Percentiles rank a stretch among this genome's conserved stretches.
Conservation (phyloP, 2,329 filamentous ascomycete species). For the Stemphylium lycopersici region DNA sequence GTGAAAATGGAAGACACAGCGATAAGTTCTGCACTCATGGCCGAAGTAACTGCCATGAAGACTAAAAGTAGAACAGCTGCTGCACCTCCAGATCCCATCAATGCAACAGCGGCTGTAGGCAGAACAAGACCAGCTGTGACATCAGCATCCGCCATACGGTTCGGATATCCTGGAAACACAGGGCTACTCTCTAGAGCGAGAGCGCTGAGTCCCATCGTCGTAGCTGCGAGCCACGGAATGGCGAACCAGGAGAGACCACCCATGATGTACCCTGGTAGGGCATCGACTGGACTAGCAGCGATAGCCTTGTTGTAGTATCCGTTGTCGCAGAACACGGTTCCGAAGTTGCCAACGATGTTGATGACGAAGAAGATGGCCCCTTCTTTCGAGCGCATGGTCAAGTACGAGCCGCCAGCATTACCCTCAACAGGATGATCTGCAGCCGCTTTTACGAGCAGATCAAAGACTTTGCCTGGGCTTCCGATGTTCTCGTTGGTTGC, state of each 20-base stretch:
- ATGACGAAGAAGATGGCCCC: slow-evolving; percentile 91
- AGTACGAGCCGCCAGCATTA: slow-evolving; percentile 80
- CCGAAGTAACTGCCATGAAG: slow-evolving; percentile 89
- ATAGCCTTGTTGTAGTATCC: slow-evolving; percentile 94
- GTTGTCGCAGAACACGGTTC: slow-evolving; percentile 83
- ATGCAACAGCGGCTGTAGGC: slow-evolving; percentile 81
- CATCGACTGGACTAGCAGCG: slow-evolving; percentile 82
- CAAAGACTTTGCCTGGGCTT: slow-evolving; percentile 77
- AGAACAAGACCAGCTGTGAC: slow-evolving; percentile 84
- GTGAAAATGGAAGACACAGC: slow-evolving; percentile 88
- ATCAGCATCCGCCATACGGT: slow-evolving; percentile 74
- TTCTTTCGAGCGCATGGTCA: slow-evolving; percentile 83
- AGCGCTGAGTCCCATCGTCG: slow-evolving; percentile 83
- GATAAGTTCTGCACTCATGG: slow-evolving; percentile 82
- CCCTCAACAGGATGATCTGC: slow-evolving; percentile 75
- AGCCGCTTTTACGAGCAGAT: slow-evolving; percentile 73
- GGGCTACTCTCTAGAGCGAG: slow-evolving; percentile 78
- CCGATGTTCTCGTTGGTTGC: slow-evolving; percentile 74
- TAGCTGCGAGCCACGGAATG: slow-evolving; percentile 88
- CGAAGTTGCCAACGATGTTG: slow-evolving; percentile 85
- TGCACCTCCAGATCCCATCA: slow-evolving; percentile 82
- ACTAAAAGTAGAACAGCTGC: slow-evolving; percentile 78
- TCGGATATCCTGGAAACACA: slow-evolving; percentile 73
- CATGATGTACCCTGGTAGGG: slow-evolving; percentile 85
- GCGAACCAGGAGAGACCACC: slow-evolving; percentile 91